phyloP scores from a whole-genome alignment of 2,329 filamentous ascomycete genomes.

The Stylonectria norvegica region DNA sequence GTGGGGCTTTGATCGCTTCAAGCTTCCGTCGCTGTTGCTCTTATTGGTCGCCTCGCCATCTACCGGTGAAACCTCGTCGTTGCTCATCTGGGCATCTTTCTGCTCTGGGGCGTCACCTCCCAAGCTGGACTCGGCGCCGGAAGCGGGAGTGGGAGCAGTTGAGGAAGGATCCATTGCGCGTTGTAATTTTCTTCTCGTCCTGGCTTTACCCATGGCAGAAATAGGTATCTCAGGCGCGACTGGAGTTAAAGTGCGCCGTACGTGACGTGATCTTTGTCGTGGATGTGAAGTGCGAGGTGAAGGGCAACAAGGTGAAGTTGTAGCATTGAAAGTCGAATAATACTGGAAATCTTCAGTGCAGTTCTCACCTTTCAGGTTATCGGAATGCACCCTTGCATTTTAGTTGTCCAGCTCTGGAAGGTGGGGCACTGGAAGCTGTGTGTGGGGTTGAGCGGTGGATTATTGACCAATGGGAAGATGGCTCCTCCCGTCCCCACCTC shows the following conservation, averaged over 20 bases:
- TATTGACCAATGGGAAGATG: too few relatives aligned
- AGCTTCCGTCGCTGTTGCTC: conserved; percentile 40
- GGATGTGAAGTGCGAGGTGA: too few relatives aligned
- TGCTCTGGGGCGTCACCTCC: conserved; percentile 7
- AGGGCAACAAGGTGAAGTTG: too few relatives aligned
- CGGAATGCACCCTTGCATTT: conserved; percentile 1
- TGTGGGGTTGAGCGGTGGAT: too few relatives aligned
- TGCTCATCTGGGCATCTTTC: conserved; percentile 11
- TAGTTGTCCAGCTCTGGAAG: too few relatives aligned
- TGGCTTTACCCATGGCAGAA: conserved; percentile 26
- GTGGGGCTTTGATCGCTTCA: conserved; percentile 50
- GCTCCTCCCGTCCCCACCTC: too few relatives aligned
- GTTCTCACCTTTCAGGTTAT: conserved; percentile 3
- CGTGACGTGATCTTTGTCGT: too few relatives aligned
- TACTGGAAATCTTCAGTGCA: too few relatives aligned
- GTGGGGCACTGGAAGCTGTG: too few relatives aligned
- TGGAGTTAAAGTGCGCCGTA: too few relatives aligned
- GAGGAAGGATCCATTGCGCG: conserved; percentile 14
- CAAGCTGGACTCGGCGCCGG: conserved; percentile 6
- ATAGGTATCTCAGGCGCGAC: too few relatives aligned
- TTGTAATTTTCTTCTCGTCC: conserved; percentile 15
- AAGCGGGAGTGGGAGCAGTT: conserved; percentile 16
- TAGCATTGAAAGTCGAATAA: too few relatives aligned
- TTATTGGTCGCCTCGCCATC: conserved; percentile 10
- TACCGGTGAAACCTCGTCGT: conserved; percentile 1